phyloP scores from a whole-genome alignment of 1,284 basidiomycete genomes.

The Malassezia nana region DNA sequence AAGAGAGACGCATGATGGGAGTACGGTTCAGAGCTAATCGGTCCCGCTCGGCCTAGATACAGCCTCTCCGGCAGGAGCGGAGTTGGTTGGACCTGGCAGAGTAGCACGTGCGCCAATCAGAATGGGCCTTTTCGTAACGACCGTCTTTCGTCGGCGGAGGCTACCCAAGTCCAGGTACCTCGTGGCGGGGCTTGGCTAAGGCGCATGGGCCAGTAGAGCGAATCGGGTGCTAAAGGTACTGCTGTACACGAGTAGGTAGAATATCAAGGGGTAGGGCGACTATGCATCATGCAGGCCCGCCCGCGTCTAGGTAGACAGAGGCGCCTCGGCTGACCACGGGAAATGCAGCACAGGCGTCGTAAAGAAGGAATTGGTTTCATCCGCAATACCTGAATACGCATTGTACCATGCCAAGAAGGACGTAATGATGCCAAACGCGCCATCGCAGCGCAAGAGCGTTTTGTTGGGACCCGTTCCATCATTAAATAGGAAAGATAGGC shows the following conservation, averaged over 20 bases:
- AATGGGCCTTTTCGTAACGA: neutral
- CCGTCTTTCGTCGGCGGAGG: no score
- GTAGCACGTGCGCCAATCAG: slow-evolving; percentile 3
- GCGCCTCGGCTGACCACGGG: slow-evolving; percentile 8
- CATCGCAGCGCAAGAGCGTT: slow-evolving; percentile 18
- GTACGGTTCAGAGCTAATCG: neutral
- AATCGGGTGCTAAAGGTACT: no score
- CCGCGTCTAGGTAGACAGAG: neutral
- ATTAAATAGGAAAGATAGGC: slow-evolving; percentile 28
- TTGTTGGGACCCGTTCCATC: slow-evolving; percentile 17
- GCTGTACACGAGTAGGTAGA: no score
- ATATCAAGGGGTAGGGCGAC: no score
- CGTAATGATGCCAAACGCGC: slow-evolving; percentile 19
- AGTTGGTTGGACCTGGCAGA: no score
- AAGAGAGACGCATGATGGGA: neutral
- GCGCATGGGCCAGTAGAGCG: no score
- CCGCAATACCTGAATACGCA: slow-evolving; percentile 51
- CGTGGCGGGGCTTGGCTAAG: no score
- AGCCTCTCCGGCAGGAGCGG: no score
- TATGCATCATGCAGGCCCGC: no score
- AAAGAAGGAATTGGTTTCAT: slow-evolving; percentile 14
- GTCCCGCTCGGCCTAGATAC: neutral
- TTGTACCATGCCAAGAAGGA: slow-evolving; percentile 49
- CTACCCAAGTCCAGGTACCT: no score
- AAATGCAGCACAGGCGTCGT: slow-evolving; percentile 11